Base-by-base conservation (phyloP, 495 filamentous ascomycete species). In the Penicillium psychrofluorescens region DNA sequence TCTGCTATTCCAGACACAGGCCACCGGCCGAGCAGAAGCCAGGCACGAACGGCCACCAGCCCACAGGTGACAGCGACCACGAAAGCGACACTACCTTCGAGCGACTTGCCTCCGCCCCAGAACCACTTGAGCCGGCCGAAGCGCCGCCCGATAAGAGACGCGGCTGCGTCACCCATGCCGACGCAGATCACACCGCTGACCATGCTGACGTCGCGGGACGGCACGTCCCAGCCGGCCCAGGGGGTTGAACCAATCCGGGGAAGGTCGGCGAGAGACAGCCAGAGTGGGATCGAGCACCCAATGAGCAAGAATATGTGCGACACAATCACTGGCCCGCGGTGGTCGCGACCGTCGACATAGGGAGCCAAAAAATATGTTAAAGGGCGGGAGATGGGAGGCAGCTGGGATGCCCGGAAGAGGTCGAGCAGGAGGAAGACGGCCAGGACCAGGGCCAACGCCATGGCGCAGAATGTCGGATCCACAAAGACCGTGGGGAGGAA, bases 261-360 rank as follows among this genome's bases (percentile, higher is more conserved):
- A 0, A 83, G 66, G n/a, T 80, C 71, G 7, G 82, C 79, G 7
- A 96, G 70, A 2, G 86, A 88, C 2, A 97, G 74, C 92, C 92
- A 99, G 36, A 96, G 74, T 0, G 92, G 92, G 2, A 95, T 88
- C 1, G 91, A 89, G 46, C 94, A 95, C n/a, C 92, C 92, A 36
- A 97, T 84, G 14, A 99, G 78, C 15, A 99, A 73, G 54, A 99
- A 99, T 32, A 99, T 92, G 59, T 97, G 92, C 0, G 83, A 88
- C 34, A 99, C 83, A 34, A 99, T 91, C 34, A 97, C 91, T 0
- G 92, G 92, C 0, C 92, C 92, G 7, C 89, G 78, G 43, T 97
- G 77, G 53, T 99, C 92, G 39, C 92, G 71, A 8, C 94, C 94
- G 52, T 99, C 92, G 1, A 96, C 90, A 52, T 95, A 99, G 0